phyloP scores from a whole-genome alignment of 306 rosid genomes.

The Fragaria vesca region DNA sequence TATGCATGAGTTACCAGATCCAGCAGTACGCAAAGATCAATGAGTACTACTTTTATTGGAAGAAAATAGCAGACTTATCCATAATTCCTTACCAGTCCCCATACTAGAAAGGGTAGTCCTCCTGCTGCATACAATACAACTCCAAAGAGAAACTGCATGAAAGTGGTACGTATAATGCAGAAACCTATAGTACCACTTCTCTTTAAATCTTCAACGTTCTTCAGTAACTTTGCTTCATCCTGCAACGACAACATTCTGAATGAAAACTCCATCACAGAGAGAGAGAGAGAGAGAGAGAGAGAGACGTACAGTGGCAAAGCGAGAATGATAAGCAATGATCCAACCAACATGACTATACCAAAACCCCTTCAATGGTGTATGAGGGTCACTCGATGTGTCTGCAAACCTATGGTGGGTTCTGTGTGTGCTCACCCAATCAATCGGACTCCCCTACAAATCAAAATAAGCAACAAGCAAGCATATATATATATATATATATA shows the following conservation, averaged over 20 bases:
- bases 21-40: neutral
- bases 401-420: neutral
- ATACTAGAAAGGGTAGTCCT: slow-evolving; percentile 61
- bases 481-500: too few relatives aligned
- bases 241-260: neutral
- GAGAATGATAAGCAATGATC: neutral
- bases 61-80: neutral
- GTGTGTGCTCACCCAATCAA: slow-evolving; percentile 7
- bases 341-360: neutral
- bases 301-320: neutral
- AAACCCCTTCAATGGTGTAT: neutral
- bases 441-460: neutral
- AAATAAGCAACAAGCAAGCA: neutral
- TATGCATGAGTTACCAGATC: neutral
- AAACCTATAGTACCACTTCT: slow-evolving; percentile 58
- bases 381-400: neutral
- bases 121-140: slow-evolving; percentile 52
- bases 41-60: neutral
- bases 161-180: slow-evolving; percentile 47
- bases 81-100: slow-evolving; percentile 32
- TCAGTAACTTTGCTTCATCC: neutral
- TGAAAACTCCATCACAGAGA: neutral
- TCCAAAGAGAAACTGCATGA: slow-evolving; percentile 53
- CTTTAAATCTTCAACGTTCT: slow-evolving; percentile 27
- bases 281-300: neutral